Evolutionary conservation across 495 filamentous ascomycete species (phyloP), one percentile per base, ranked within the genome.

Genomic region (Thermochaetoides thermophila): DNA sequence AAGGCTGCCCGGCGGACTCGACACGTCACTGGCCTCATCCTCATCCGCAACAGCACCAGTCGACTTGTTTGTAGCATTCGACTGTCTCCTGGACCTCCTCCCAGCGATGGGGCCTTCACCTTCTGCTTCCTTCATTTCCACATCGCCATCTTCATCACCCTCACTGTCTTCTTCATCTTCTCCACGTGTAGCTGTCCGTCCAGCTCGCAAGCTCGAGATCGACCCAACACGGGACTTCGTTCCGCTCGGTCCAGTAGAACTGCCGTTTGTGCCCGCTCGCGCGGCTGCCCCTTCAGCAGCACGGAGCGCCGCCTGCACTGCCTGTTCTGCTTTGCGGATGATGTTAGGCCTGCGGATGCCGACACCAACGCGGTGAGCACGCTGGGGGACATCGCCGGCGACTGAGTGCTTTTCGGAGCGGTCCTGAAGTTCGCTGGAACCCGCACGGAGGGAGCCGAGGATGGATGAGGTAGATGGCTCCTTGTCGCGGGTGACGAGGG

Each of bases 1-100:
- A 10, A 80, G 49, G 43, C 73, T 81, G 10, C 70, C 66, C 0
- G 72, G 66, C 5, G 60, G 62, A 9, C 51, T 59, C 2, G 45
- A 52, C 2, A 36, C 39, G 10, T 46, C 53, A 23, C 46, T 56
- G 20, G 49, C 57, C 10, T 53, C 41, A 2, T 49, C 52, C 25
- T 53, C 53, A 9, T 46, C 49, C 16, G 29, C 32, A 22, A n/a
- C 38, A 8, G 43, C 53, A 23, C 40, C 50, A 18, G 45, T 11
- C 6, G 21, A 6, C 6, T 6, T 11, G 21, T 6, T 11, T 11
- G 21, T 6, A 6, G 21, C 6, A 24, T 24, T 6, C 6, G 21
- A 24, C 21, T 6, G 6, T 11, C 21, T 24, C 11, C 21, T 24
- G 6, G 21, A 24, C 21, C 21, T 11, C n/a, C n/a, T n/a, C n/a